Conservation (phyloP, 768 basidiomycete genomes). For the Cystobasidium ongulense region DNA sequence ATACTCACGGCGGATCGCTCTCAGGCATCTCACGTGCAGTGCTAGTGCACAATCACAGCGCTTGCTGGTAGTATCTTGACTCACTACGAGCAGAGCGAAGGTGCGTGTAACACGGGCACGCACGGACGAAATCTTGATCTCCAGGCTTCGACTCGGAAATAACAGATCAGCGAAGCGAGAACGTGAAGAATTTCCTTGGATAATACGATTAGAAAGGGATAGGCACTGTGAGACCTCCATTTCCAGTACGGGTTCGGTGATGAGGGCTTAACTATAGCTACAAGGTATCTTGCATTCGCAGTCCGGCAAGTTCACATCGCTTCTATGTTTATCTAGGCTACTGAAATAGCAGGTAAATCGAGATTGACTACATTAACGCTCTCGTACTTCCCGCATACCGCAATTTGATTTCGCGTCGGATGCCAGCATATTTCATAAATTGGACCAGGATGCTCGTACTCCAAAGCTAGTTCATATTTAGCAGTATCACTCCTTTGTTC, state of each 20-base stretch:
- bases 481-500: not conserved
- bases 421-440: constrained; percentile 41
- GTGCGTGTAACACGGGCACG: too few relatives aligned
- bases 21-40: not conserved
- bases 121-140: too few relatives aligned
- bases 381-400: constrained; percentile 35
- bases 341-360: not conserved
- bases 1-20: constrained; percentile 17
- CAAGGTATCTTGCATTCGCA: not conserved
- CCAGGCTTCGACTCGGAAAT: too few relatives aligned
- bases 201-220: too few relatives aligned
- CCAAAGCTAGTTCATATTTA: constrained; percentile 35
- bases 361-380: constrained; percentile 35
- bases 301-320: not conserved
- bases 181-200: too few relatives aligned
- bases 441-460: constrained; percentile 36
- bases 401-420: constrained; percentile 37
- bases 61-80: not conserved
- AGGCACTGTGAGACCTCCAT: too few relatives aligned
- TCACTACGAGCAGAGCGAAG: too few relatives aligned
- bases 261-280: not conserved
- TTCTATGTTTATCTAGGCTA: not conserved
- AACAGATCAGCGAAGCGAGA: too few relatives aligned
- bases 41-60: not conserved
- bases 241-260: too few relatives aligned